A percentile compares a stretch with the other conserved stretches of the same genome.
These are phyloP conservation scores for Babesia bovis DNA, from an alignment of 169 alveolate genomes.

Conservation along the genomic window DNA sequence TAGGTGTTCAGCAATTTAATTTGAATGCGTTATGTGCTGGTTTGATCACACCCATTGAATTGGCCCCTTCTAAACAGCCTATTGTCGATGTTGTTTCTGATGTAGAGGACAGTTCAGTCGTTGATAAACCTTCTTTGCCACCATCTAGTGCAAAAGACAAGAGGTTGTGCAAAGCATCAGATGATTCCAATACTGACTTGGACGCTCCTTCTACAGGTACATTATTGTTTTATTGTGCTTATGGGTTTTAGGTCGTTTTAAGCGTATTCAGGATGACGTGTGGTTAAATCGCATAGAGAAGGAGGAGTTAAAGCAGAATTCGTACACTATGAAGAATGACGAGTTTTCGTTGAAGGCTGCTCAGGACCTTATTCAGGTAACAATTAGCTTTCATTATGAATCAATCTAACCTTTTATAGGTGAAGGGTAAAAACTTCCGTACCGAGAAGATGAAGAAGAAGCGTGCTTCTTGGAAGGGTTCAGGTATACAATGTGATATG, in stretches of 20 bases:
- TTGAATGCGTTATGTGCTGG: constrained; percentile 40
- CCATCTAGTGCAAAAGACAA: too few species aligned
- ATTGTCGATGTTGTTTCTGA: too few species aligned
- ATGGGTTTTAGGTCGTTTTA: constrained; percentile 57
- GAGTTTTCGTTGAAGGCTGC: constrained; percentile 57
- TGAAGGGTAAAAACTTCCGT: constrained; percentile 80
- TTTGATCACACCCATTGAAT: neutral
- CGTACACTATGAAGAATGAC: constrained; percentile 51
- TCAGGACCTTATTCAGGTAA: constrained; percentile 44
- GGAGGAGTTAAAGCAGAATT: constrained; percentile 56
- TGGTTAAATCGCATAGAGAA: constrained; percentile 56
- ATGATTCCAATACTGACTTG: too few species aligned
- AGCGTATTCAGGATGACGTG: constrained; percentile 53
- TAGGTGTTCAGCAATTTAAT: constrained; percentile 13
- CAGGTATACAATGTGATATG: constrained; percentile 39
- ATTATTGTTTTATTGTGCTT: too few species aligned
- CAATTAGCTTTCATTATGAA: neutral
- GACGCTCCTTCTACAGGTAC: too few species aligned
- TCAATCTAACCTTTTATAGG: constrained; percentile 33
- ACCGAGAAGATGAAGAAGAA: constrained; percentile 81
- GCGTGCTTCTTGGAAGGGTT: constrained; percentile 82
- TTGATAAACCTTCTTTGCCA: too few species aligned
- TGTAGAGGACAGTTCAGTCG: too few species aligned
- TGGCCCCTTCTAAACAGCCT: neutral
- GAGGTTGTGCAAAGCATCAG: too few species aligned